Evolutionary conservation across 805 yeast species (phyloP).

Genomic region (Pichia paraexigua): DNA sequence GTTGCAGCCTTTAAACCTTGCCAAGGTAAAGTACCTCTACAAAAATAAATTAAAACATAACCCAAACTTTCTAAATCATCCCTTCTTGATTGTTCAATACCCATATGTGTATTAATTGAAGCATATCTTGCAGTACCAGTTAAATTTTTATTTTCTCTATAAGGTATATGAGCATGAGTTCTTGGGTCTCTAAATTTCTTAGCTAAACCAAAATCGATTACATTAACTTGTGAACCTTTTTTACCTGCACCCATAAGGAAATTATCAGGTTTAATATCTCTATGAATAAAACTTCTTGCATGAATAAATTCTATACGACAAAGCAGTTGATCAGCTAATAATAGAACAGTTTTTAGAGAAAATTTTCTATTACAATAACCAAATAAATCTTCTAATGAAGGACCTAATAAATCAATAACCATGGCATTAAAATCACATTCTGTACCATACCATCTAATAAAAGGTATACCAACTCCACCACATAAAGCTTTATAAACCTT

Average conservation of each 20-base stretch:
- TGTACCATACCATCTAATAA: slow-evolving; percentile 93
- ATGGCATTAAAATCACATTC: slow-evolving; percentile 95
- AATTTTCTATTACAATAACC: slow-evolving; percentile 93
- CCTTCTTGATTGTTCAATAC: slow-evolving; percentile 93
- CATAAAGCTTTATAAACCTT: slow-evolving; percentile 88
- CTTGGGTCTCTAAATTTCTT: slow-evolving; percentile 92
- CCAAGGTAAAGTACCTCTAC: slow-evolving; percentile 97
- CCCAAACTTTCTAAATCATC: slow-evolving; percentile 95
- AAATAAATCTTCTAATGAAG: slow-evolving; percentile 89
- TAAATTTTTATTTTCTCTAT: slow-evolving; percentile 89
- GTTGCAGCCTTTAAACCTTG: slow-evolving; percentile 97
- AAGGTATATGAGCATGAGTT: slow-evolving; percentile 90
- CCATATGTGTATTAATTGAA: slow-evolving; percentile 89
- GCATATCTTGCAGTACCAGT: slow-evolving; percentile 99
- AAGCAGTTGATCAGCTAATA: slow-evolving; percentile 88
- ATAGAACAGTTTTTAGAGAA: slow-evolving; percentile 84
- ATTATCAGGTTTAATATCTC: slow-evolving; percentile 81
- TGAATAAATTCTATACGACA: slow-evolving; percentile 94
- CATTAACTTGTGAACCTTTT: slow-evolving; percentile 91
- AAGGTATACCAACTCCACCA: slow-evolving; percentile 97
- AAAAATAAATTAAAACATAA: slow-evolving; percentile 87
- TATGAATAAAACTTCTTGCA: slow-evolving; percentile 83
- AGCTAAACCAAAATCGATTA: slow-evolving; percentile 90
- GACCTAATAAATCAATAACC: slow-evolving; percentile 94
- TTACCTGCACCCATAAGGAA: slow-evolving; percentile 85